Base-by-base conservation (phyloP, 2,329 filamentous ascomycete species). In the Hypoxylon sp. region DNA sequence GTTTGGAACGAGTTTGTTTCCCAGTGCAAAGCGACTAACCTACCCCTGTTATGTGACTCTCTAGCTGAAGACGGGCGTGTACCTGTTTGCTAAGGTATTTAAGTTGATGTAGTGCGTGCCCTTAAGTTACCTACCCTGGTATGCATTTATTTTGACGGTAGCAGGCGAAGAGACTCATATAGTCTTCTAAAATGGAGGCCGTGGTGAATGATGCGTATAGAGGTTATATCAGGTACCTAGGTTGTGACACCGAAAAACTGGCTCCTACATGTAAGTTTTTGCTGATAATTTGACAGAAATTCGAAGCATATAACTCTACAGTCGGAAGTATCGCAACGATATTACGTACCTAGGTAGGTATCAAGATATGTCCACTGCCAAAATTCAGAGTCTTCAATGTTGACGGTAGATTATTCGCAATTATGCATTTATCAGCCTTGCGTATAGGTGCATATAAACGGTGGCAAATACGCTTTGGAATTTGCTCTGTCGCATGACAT, bases 401-500 rank as follows among this genome's bases (percentile, higher is more conserved):
- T 38, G 9, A 38, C 33, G 9, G 28, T 20, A 33, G 4, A 33
- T 32, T 44, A 30, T 50, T 32, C 16, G 16, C 11, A 8, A 16
- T 45, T 42, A 36, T 44, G 30, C 24, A 50, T 32, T 11, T 44
- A 33, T 24, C 28, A 20, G 11, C 36, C 8, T 59, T 22, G 5
- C 2, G 42, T 20, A 53, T 61, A 54, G 32, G 49, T 32, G 49
- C 32, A 61, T 61, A 42, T 48, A 49, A 5, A 33, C 32, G 26
- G 57, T 50, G 50, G 50, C 44, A 16, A 55, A 60, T 16, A 7
- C 4, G 7, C 9, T n/a, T 1, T 24, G 30, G 40, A 24, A 8
- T 28, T 8, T 33, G 36, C 7, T 28, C 24, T 33, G 20, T 61
- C 42, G 40, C 40, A 49, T 61, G 40, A 26, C 24, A 6, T 26